Evolutionary conservation across 1,284 basidiomycete species (phyloP).

Genomic region (Ustilago loliicola): DNA sequence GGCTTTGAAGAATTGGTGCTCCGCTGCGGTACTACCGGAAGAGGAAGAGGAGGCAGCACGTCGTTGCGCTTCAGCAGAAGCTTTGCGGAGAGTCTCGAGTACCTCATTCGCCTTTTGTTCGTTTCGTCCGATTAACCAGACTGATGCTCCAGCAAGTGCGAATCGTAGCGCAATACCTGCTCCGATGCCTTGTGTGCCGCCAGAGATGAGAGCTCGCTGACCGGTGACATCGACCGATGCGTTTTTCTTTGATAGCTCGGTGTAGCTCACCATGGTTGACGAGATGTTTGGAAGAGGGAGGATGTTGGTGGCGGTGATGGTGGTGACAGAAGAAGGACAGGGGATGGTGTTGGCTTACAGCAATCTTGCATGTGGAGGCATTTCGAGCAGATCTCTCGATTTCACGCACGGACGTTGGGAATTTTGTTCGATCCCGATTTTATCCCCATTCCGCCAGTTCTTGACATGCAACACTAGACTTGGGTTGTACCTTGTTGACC

Average conservation of each 20-base stretch:
- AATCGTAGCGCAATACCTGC: slow-evolving; percentile 63
- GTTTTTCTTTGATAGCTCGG: slow-evolving; percentile 42
- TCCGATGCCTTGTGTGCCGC: slow-evolving; percentile 65
- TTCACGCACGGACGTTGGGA: neutral
- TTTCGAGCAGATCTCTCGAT: neutral
- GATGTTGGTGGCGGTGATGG: neutral
- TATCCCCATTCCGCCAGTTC: too few relatives aligned
- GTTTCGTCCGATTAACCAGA: slow-evolving; percentile 71
- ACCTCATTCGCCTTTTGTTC: slow-evolving; percentile 61
- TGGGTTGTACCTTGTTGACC: neutral
- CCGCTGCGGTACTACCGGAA: neutral
- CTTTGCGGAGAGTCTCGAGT: slow-evolving; percentile 59
- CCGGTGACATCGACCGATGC: slow-evolving; percentile 24
- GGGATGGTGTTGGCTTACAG: neutral
- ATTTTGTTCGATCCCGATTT: too few relatives aligned
- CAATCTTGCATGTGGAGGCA: slow-evolving; percentile 4
- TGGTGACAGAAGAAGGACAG: neutral
- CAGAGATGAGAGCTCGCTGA: slow-evolving; percentile 53
- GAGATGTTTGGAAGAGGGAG: neutral
- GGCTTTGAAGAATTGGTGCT: slow-evolving; percentile 69
- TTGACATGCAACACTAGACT: neutral
- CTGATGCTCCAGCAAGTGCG: slow-evolving; percentile 65
- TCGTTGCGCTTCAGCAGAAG: slow-evolving; percentile 45
- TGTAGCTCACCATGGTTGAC: slow-evolving; percentile 27
- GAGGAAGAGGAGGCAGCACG: slow-evolving; percentile 9